Percentiles rank a stretch among this genome's conserved stretches.
Conservation (phyloP, 1,139 yeast species). For the Scheffersomyces titani region DNA sequence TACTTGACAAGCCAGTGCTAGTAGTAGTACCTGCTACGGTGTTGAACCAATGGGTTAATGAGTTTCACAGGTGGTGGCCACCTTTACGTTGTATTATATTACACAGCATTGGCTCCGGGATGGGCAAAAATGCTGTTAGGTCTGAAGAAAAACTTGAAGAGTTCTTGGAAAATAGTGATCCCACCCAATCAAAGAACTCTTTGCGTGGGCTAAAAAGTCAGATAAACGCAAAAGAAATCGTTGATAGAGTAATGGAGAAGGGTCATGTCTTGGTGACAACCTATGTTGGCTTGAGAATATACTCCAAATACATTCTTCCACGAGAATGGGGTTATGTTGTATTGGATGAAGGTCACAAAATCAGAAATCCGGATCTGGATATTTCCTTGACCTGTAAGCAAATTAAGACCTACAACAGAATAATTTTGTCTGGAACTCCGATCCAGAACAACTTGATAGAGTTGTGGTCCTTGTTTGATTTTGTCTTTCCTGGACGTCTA, state of each 20-base stretch:
- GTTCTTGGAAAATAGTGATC: constrained; percentile 47
- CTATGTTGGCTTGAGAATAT: constrained; percentile 83
- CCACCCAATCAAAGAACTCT: constrained; percentile 23
- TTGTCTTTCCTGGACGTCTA: constrained; percentile 88
- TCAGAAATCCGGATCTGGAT: constrained; percentile 90
- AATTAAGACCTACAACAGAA: constrained; percentile 74
- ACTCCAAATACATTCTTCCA: constrained; percentile 68
- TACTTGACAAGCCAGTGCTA: constrained; percentile 73
- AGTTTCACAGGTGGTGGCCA: constrained; percentile 98
- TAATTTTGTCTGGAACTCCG: constrained; percentile 93
- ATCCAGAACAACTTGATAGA: constrained; percentile 91
- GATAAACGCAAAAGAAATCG: constrained; percentile 44
- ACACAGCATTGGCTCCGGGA: constrained; percentile 92
- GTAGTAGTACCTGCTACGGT: constrained; percentile 98
- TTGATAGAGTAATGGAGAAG: constrained; percentile 50
- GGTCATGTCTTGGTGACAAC: constrained; percentile 93
- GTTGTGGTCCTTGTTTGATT: constrained; percentile 93
- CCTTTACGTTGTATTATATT: constrained; percentile 82
- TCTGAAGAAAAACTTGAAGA: constrained; percentile 56
- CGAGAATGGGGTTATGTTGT: constrained; percentile 88
- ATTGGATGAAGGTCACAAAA: constrained; percentile 95
- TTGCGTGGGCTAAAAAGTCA: constrained; percentile 33
- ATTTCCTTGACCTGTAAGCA: constrained; percentile 85
- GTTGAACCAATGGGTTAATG: constrained; percentile 93
- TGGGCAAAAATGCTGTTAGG: constrained; percentile 45